Percentiles rank a stretch among this genome's conserved stretches.
Conservation (phyloP, 768 basidiomycete genomes). For the Tulasnella sp. region DNA sequence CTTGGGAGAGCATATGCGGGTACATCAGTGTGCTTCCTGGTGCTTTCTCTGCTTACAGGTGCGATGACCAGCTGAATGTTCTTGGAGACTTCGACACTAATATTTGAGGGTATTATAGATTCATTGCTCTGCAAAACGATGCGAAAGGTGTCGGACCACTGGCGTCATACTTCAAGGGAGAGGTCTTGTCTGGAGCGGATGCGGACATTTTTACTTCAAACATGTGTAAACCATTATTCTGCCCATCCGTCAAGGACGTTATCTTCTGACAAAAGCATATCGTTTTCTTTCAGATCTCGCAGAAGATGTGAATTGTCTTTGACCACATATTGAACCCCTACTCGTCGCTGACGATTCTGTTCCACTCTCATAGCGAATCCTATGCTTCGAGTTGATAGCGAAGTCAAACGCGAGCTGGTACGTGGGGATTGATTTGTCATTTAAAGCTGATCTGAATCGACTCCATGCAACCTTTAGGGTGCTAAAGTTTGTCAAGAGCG, state of each 20-base stretch:
- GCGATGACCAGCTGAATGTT: background rate
- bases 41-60: conserved; percentile 30
- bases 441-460: background rate
- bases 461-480: conserved; percentile 17
- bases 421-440: background rate
- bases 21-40: conserved; percentile 33
- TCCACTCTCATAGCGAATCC: conserved; percentile 21
- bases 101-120: conserved; percentile 19
- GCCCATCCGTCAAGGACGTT: background rate
- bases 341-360: conserved; percentile 1
- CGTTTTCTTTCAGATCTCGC: conserved; percentile 50
- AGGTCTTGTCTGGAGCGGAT: conserved; percentile 24
- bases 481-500: conserved; percentile 27
- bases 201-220: conserved; percentile 27
- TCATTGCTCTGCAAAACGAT: conserved; percentile 33
- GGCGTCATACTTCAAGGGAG: conserved; percentile 35
- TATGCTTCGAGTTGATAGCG: conserved; percentile 30
- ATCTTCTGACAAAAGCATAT: background rate
- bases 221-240: conserved; percentile 22
- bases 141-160: conserved; percentile 32
- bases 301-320: conserved; percentile 53
- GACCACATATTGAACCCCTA: background rate
- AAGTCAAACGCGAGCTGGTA: conserved; percentile 23
- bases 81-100: background rate
- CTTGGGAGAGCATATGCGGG: conserved; percentile 32